A percentile compares a stretch with the other conserved stretches of the same genome.
phyloP scores from a whole-genome alignment of 73 alveolate genomes.

The Paramecium sexaurelia region DNA sequence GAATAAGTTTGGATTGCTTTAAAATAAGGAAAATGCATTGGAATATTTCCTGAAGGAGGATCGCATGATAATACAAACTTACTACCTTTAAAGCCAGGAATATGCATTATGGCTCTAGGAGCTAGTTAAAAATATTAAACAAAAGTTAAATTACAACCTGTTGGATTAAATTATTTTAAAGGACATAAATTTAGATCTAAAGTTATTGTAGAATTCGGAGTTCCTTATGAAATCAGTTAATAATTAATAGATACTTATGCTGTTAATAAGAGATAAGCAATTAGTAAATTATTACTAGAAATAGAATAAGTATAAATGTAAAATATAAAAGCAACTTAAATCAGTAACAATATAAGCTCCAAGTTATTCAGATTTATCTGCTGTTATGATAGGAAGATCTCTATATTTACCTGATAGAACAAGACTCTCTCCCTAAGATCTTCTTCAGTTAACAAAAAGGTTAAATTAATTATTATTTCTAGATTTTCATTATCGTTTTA shows the following conservation, averaged over 20 bases:
- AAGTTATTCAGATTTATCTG: conserved; percentile 81
- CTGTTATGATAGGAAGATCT: conserved; percentile 82
- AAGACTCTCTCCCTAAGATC: conserved; percentile 75
- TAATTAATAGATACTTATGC: conserved; percentile 78
- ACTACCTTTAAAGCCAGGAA: conserved; percentile 96
- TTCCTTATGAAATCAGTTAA: conserved; percentile 88
- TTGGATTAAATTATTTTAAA: conserved; percentile 93
- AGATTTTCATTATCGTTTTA: conserved; percentile 85
- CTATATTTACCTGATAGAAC: conserved; percentile 84
- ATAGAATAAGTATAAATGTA: conserved; percentile 76
- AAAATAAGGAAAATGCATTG: conserved; percentile 87
- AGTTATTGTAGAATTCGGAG: conserved; percentile 90
- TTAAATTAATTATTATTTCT: neutral
- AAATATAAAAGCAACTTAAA: conserved; percentile 73
- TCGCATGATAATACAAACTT: conserved; percentile 94
- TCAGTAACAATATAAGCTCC: conserved; percentile 92
- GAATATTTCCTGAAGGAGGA: conserved; percentile 99
- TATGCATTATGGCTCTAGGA: conserved; percentile 94
- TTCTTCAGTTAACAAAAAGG: conserved; percentile 74
- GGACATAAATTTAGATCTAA: conserved; percentile 94
- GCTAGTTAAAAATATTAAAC: conserved; percentile 91
- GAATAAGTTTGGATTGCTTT: conserved; percentile 85
- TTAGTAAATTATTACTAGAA: conserved; percentile 76
- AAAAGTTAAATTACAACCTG: conserved; percentile 83
- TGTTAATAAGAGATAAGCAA: conserved; percentile 85